Evolutionary conservation across 805 yeast species (phyloP), one percentile per base, ranked within the genome.

Genomic region (Candida qinlingensis): DNA sequence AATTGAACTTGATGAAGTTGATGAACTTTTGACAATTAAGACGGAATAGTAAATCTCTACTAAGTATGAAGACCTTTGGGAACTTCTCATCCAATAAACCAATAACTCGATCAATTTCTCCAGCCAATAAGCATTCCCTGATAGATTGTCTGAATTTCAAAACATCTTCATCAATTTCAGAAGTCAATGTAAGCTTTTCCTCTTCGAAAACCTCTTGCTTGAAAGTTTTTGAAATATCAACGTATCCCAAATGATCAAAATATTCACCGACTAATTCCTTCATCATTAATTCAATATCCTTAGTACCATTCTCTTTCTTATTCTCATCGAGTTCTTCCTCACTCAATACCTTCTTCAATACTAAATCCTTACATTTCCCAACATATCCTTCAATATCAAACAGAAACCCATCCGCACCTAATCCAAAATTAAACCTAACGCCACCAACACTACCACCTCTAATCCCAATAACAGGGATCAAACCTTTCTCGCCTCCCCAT

Each of bases 311-410:
- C 7, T 28, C 19, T 1, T 25, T 5, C 7, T 37, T 37, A 6
- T 13, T 19, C 9, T 45, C 25, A 19, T 40, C 11, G 9, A 29
- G 34, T 8, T 27, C 39, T 11, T 39, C 42, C 7, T 26, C 36
- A 27, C 13, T 46, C 42, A 62, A 66, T n/a, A 67, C 60, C 44
- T 58, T 61, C 13, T 57, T 59, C 35, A 64, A 61, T 7, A 73
- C 59, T 41, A 54, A 58, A 8, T 58, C 53, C 54, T 80, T 82
- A 65, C 75, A 71, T 10, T 64, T 64, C 28, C 68, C 64, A 37
- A 80, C 73, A 60, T 81, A 81, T 37, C 73, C 71, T 39, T 72
- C 70, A 50, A 85, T 80, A 60, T 85, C 85, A 58, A 76, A 85
- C 45, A 70, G 66, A 61, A 85, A 85, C 12, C 44, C 50, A 45